A percentile compares a stretch with the other conserved stretches of the same genome.
Conservation (phyloP, 345 rosid genomes). For the Combretum micranthum region DNA sequence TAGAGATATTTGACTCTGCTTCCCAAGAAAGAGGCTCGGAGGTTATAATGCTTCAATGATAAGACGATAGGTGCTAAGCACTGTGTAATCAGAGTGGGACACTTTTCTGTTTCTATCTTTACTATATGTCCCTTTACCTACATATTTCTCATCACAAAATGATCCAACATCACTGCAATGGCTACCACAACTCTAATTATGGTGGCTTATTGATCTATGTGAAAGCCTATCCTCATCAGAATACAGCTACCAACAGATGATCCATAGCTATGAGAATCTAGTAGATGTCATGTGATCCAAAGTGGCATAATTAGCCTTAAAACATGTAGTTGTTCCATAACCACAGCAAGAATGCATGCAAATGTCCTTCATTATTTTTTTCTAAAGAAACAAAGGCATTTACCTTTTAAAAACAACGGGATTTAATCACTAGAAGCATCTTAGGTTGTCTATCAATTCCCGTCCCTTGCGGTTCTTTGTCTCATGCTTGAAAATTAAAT, state of each 20-base stretch:
- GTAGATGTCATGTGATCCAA: conserved; percentile 3
- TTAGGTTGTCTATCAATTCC: conserved; percentile 6
- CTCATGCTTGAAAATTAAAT: conserved; percentile 7
- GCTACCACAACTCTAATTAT: not conserved
- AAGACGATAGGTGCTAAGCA: conserved; percentile 13
- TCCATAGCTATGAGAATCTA: conserved; percentile 13
- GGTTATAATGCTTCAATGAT: conserved; percentile 14
- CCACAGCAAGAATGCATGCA: conserved; percentile 14
- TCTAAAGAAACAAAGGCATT: conserved; percentile 11
- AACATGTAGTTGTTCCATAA: conserved; percentile 13
- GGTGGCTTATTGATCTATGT: not conserved
- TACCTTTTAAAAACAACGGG: conserved; percentile 15
- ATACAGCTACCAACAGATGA: conserved; percentile 40
- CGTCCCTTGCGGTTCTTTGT: conserved; percentile 9
- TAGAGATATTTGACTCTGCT: conserved; percentile 23
- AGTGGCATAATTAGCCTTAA: conserved; percentile 5
- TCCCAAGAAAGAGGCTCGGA: conserved; percentile 34
- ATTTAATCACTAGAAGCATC: conserved; percentile 3
- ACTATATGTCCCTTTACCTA: not conserved
- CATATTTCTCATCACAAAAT: conserved; percentile 3
- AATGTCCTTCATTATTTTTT: conserved; percentile 14
- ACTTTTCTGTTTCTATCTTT: conserved; percentile 3
- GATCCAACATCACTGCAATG: conserved; percentile 13
- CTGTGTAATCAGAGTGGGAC: not conserved
- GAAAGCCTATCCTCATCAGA: conserved; percentile 2